Evolutionary conservation across 192 early-diverging fungal genomes (phyloP).

Genomic region (Backusella morwellensis): DNA sequence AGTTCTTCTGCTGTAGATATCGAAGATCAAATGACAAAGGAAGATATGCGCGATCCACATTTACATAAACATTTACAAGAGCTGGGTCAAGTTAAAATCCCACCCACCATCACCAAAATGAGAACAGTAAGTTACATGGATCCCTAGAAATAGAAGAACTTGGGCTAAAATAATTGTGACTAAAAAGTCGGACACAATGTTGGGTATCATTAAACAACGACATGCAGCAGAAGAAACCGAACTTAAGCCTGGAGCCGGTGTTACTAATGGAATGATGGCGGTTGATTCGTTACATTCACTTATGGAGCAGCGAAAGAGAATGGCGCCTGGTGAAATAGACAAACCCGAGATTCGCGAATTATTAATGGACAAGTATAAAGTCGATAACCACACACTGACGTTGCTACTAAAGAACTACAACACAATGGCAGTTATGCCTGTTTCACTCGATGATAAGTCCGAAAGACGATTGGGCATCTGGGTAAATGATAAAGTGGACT

Average conservation of each 20-base stretch:
- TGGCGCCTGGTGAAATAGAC: constrained; percentile 14
- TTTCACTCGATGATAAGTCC: constrained; percentile 13
- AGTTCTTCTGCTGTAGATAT: neutral
- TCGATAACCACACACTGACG: neutral
- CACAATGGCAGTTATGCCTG: constrained; percentile 19
- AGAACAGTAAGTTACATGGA: constrained; percentile 2
- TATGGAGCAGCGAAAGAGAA: constrained; percentile 16
- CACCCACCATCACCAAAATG: constrained; percentile 23
- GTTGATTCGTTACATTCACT: constrained; percentile 17
- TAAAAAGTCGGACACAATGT: constrained; percentile 22
- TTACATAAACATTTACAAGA: constrained; percentile 7
- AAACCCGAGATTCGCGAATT: constrained; percentile 5
- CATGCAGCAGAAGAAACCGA: constrained; percentile 10
- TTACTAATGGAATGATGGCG: neutral
- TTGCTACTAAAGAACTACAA: constrained; percentile 17
- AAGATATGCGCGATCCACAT: constrained; percentile 11
- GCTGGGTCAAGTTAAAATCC: constrained; percentile 16
- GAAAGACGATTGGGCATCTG: constrained; percentile 14
- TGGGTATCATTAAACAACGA: constrained; percentile 18
- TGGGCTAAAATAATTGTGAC: neutral
- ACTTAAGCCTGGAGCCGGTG: neutral
- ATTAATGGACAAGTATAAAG: constrained; percentile 7
- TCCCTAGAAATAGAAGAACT: neutral
- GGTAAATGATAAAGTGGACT: constrained; percentile 13
- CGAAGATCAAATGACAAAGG: constrained; percentile 2